Base-by-base conservation (phyloP, 441 rosid genomes). In the Pelargonium myrrhifolium region DNA sequence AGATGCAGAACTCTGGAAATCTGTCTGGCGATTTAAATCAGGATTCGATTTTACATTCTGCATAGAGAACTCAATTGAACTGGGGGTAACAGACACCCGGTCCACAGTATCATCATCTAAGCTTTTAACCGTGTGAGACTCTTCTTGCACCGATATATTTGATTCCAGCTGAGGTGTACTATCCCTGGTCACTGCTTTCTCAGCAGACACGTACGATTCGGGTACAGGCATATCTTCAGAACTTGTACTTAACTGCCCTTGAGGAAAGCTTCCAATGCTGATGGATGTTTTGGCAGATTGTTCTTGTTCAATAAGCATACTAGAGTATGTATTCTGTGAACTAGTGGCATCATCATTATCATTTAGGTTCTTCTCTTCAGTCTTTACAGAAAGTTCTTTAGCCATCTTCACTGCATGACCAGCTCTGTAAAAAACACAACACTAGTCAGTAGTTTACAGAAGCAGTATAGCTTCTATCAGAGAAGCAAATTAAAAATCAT, bases 181-280 rank as follows among this genome's bases (percentile, higher is more conserved):
- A 68, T 77, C 67, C 69, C 75, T 76, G 67, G 69, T 80, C 68
- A 77, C 89, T 73, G 70, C 65, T 79, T 88, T 88, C 77, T 86
- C 86, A 77, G 81, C 77, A 62, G 63, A 78, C 47, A 72, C 59
- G 74, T 72, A 70, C 77, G 80, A 85, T 76, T 82, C 66, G 64
- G 87, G 73, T 62, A 79, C 65, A 60, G 77, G 77, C 71, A 76
- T 78, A 68, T 88, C 99, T 80, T 93, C 98, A 68, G 96, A 93
- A 79, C 98, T 82, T 74, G 96, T 72, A 81, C 98, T 93, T 72
- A 76, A 86, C 79, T 87, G 98, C 47, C 80, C 98, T 68, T 83
- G 96, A 65, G 96, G 97, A 69, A 88, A 93, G 92, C 97, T 93
- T 78, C 96, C 95, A 75, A 82, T 77, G 77, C 97, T 89, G 71